Evolutionary conservation across 2,329 filamentous ascomycete species (phyloP), one percentile per base, ranked within the genome.

Genomic region (Colletotrichum horii): DNA sequence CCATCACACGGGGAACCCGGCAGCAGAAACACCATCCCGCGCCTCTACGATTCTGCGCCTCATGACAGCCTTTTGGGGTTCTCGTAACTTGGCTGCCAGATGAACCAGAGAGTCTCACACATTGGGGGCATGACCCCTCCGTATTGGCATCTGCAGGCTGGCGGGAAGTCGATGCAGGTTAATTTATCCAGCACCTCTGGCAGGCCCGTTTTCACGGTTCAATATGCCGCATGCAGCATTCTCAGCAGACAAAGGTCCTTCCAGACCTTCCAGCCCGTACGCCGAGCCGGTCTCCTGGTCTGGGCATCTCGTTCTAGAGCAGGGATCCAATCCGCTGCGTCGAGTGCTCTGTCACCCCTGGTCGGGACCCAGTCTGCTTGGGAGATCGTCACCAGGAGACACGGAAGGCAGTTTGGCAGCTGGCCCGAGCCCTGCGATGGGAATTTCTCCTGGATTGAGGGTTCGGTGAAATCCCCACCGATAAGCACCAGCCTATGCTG

Each of bases 311-410:
- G n/a, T 73, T 66, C 48, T 38, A n/a, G 43, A 52, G 43, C 28
- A 72, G 24, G 55, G 73, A 67, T 36, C 69, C 55, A 67, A 36
- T 48, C 69, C 62, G 58, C 69, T 36, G 69, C 56, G 70, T 56
- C 56, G 62, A 67, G 30, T 55, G 56, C 65, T 19, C 43, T 72
- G 60, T 38, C 58, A 8, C 38, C 64, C 70, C 73, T 60, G 38
- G 43, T 32, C 26, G 22, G 30, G 70, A 52, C 56, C 65, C 56
- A 60, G 71, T 72, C 58, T 75, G 52, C 69, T 66, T 73, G 64
- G 55, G 43, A 66, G 73, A 75, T 75, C 73, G 73, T 68, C 73
- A 34, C 70, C 56, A 75, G 73, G 70, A 75, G 70, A 75, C 43
- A 43, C 56, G 64, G 69, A 58, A 73, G 58, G 28, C 69, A 73